Evolutionary conservation across 306 rosid genomes (phyloP).

Genomic region (Dryas drummondii): DNA sequence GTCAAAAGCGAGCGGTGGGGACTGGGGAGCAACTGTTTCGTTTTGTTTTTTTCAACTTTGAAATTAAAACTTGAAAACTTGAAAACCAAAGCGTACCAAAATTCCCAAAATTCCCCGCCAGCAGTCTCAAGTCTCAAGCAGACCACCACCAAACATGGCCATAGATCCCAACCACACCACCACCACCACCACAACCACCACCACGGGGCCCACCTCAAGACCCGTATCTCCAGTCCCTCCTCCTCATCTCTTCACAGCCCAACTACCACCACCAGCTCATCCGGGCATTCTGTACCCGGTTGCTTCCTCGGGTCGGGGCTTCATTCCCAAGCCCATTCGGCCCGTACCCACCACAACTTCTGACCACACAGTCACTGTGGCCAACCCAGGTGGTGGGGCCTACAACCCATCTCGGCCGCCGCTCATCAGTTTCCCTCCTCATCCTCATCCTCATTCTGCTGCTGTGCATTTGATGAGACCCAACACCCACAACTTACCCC

Average conservation of each 20-base stretch:
- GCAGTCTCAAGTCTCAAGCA: not conserved
- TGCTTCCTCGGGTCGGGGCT: conserved; percentile 55
- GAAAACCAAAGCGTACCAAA: conserved; percentile 14
- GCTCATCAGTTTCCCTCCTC: conserved; percentile 34
- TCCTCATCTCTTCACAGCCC: conserved; percentile 7
- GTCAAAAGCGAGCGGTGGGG: not conserved
- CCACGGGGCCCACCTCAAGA: not conserved
- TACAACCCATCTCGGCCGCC: conserved; percentile 40
- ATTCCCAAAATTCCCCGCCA: conserved; percentile 36
- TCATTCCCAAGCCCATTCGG: conserved; percentile 31
- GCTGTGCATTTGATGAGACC: conserved; percentile 43
- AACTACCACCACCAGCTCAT: conserved; percentile 27
- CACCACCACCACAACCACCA: conserved; percentile 11
- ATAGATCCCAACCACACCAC: conserved; percentile 30
- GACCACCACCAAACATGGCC: conserved; percentile 25
- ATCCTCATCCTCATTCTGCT: conserved; percentile 37
- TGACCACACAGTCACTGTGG: conserved; percentile 44
- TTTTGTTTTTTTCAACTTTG: no score
- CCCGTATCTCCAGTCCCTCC: conserved; percentile 2
- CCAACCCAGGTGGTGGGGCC: conserved; percentile 26
- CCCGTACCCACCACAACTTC: conserved; percentile 9
- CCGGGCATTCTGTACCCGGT: conserved; percentile 51
- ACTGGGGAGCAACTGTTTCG: not conserved
- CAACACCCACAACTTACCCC: conserved; percentile 30
- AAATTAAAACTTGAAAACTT: conserved; percentile 8